Conservation (phyloP, 2,329 filamentous ascomycete genomes). For the Aspergillus alliaceus region DNA sequence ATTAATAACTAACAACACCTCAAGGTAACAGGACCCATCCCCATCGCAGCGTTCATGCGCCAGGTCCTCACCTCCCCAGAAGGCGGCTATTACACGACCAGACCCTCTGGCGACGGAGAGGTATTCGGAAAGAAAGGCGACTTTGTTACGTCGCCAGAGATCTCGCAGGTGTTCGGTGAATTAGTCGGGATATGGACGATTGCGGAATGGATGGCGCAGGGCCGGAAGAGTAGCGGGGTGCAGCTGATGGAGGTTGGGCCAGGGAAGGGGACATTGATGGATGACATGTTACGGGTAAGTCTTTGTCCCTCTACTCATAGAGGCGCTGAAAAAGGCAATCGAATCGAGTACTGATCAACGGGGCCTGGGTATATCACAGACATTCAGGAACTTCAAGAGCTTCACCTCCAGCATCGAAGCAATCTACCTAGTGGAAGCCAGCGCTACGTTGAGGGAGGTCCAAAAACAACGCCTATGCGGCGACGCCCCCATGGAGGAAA, state of each 20-base stretch:
- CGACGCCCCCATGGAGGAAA: slow-evolving; percentile 66
- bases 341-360: slow-evolving; percentile 3
- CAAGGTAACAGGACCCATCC: slow-evolving; percentile 82
- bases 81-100: slow-evolving; percentile 89
- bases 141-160: slow-evolving; percentile 96
- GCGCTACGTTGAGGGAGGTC: slow-evolving; percentile 69
- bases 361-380: slow-evolving; percentile 51
- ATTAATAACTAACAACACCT: neutral
- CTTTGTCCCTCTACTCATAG: neutral
- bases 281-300: slow-evolving; percentile 84
- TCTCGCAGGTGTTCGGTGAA: slow-evolving; percentile 96
- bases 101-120: slow-evolving; percentile 67
- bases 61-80: slow-evolving; percentile 92
- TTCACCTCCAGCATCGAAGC: slow-evolving; percentile 76
- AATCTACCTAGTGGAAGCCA: slow-evolving; percentile 96
- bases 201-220: slow-evolving; percentile 94
- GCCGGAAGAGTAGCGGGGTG: slow-evolving; percentile 68
- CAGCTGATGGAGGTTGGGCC: slow-evolving; percentile 94
- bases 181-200: slow-evolving; percentile 92
- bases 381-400: slow-evolving; percentile 76
- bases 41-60: slow-evolving; percentile 94
- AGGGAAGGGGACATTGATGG: slow-evolving; percentile 93
- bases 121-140: slow-evolving; percentile 93
- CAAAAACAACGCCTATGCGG: slow-evolving; percentile 84
- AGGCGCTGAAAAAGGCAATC: neutral